These are phyloP conservation scores for Oryza meyeriana DNA, from an alignment of 176 grass and related monocot genomes.

Conservation along the genomic window DNA sequence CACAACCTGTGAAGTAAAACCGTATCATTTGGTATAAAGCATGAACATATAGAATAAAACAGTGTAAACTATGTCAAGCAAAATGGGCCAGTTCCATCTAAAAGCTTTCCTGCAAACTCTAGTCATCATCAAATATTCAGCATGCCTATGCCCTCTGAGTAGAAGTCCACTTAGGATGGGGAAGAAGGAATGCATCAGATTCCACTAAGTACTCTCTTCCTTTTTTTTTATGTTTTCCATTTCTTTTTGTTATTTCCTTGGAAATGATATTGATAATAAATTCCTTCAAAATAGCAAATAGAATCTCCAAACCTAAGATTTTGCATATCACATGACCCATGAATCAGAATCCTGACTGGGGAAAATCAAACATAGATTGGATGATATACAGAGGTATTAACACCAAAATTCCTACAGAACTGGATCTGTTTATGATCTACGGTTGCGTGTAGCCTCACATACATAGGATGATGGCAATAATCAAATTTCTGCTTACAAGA, in stretches of 20 bases:
- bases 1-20: background rate
- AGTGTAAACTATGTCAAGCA: background rate
- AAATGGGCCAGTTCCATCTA: background rate
- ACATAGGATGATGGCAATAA: background rate
- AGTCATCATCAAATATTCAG: background rate
- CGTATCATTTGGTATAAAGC: background rate
- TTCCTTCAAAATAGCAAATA: background rate
- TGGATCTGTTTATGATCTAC: background rate
- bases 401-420: background rate
- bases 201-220: background rate
- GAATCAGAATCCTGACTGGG: background rate
- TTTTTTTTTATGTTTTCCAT: background rate
- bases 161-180: background rate
- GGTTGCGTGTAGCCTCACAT: background rate
- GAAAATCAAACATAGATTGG: too few species aligned
- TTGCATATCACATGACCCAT: background rate
- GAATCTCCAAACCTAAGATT: background rate
- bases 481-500: conserved; percentile 1
- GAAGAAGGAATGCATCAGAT: background rate
- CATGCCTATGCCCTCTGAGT: background rate
- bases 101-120: background rate
- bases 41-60: background rate
- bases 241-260: background rate
- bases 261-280: background rate
- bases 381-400: background rate